phyloP scores from a whole-genome alignment of 371 early-diverging fungal genomes.

The Funneliformis caledonium region DNA sequence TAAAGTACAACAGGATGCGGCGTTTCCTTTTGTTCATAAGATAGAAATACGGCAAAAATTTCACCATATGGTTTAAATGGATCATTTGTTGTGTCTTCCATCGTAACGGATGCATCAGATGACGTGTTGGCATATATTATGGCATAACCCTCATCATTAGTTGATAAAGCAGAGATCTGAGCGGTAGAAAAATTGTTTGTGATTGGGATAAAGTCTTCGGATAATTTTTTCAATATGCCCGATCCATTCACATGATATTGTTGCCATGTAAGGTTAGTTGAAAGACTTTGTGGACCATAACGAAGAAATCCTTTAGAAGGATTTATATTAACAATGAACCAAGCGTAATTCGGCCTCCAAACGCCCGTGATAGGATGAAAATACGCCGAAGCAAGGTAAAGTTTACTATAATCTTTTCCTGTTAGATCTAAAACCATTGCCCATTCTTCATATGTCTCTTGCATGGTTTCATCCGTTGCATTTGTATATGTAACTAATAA shows the following conservation, averaged over 20 bases:
- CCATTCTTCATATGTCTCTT: conserved; percentile 18
- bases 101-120: not conserved
- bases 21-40: not conserved
- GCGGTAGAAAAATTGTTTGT: not conserved
- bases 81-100: not conserved
- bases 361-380: not conserved
- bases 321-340: not conserved
- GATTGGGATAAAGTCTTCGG: not conserved
- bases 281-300: not conserved
- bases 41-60: not conserved
- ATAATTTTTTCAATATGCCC: not conserved
- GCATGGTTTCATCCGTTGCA: not conserved
- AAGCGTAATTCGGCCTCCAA: not conserved
- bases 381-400: not conserved
- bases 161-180: not conserved
- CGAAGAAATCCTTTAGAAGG: not conserved
- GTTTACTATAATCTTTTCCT: not conserved
- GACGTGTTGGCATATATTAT: not conserved
- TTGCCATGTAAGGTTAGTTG: not conserved
- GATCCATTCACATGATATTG: not conserved
- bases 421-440: not conserved
- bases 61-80: not conserved
- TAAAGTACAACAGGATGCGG: not conserved
- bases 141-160: not conserved
- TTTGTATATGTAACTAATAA: not conserved